Conservation (phyloP, 495 filamentous ascomycete genomes). For the Hypoxylon lienhwacheense region DNA sequence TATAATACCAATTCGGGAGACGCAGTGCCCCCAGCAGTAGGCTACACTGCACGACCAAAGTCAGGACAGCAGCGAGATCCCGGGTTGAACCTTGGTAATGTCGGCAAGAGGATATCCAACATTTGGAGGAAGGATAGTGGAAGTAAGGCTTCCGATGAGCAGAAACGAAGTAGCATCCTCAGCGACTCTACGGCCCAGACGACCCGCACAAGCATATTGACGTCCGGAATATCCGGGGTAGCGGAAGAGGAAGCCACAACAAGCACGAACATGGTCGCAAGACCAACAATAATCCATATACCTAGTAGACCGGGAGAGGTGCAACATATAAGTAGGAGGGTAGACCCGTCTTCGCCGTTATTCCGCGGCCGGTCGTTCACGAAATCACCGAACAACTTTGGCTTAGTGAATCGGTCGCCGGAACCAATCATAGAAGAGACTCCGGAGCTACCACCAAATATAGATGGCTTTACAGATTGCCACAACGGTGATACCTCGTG, state of each 20-base stretch:
- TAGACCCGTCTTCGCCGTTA: slow-evolving; percentile 21
- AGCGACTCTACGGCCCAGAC: slow-evolving; percentile 31
- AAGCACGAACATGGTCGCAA: slow-evolving; percentile 33
- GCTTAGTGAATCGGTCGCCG: slow-evolving; percentile 9
- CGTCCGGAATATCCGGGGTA: slow-evolving; percentile 32
- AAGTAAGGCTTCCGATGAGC: slow-evolving; percentile 5
- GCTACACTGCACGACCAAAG: slow-evolving; percentile 19
- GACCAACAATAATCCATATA: slow-evolving; percentile 40
- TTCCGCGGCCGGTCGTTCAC: slow-evolving; percentile 29
- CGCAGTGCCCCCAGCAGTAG: slow-evolving; percentile 17
- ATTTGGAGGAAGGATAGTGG: slow-evolving; percentile 31
- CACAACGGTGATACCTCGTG: slow-evolving; percentile 21
- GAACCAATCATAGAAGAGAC: slow-evolving; percentile 3
- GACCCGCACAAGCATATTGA: slow-evolving; percentile 37
- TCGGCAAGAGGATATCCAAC: slow-evolving; percentile 31
- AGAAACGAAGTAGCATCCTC: slow-evolving; percentile 23
- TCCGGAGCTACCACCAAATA: slow-evolving; percentile 4
- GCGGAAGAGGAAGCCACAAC: slow-evolving; percentile 34
- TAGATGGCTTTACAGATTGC: slow-evolving; percentile 2
- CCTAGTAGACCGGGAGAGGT: slow-evolving; percentile 35
- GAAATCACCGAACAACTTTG: slow-evolving; percentile 28
- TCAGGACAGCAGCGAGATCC: slow-evolving; percentile 20
- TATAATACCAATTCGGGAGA: slow-evolving; percentile 26
- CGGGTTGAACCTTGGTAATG: slow-evolving; percentile 6
- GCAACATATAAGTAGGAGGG: slow-evolving; percentile 32